Conservation (phyloP, 208 protist species). For the Leishmania major region DNA sequence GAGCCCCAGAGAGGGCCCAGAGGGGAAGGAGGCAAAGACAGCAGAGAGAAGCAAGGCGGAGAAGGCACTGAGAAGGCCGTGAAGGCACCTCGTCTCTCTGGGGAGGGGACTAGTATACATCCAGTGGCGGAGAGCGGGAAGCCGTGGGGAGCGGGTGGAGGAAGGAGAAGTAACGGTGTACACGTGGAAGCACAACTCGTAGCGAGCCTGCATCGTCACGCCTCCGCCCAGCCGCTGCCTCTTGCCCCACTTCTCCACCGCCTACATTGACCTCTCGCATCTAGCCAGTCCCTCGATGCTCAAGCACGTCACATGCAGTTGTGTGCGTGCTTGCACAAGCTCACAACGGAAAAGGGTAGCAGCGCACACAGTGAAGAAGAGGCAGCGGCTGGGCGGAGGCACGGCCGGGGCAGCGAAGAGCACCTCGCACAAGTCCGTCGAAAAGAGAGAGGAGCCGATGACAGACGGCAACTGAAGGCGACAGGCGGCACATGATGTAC, state of each 20-base stretch:
- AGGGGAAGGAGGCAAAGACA: background rate
- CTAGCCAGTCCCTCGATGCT: background rate
- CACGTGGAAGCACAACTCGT: background rate
- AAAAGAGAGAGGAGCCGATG: background rate
- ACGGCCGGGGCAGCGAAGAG: background rate
- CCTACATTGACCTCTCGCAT: background rate
- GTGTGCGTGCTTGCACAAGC: background rate
- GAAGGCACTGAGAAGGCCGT: background rate
- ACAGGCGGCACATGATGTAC: background rate
- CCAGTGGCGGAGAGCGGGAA: background rate
- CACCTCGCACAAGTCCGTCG: background rate
- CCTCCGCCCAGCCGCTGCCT: background rate
- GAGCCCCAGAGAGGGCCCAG: background rate
- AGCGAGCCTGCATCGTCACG: background rate
- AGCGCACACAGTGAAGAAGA: background rate
- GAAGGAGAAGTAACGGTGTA: background rate
- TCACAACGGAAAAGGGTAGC: background rate
- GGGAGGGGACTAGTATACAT: conserved; percentile 4
- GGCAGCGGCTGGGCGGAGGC: background rate
- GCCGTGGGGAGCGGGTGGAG: background rate
- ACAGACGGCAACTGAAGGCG: background rate
- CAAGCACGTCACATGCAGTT: background rate
- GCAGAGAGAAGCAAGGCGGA: background rate
- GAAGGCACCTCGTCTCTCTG: background rate
- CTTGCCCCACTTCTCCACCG: background rate